Base-by-base conservation (phyloP, 75 land plant genomes). In the Chamaecyparis obtusa region DNA sequence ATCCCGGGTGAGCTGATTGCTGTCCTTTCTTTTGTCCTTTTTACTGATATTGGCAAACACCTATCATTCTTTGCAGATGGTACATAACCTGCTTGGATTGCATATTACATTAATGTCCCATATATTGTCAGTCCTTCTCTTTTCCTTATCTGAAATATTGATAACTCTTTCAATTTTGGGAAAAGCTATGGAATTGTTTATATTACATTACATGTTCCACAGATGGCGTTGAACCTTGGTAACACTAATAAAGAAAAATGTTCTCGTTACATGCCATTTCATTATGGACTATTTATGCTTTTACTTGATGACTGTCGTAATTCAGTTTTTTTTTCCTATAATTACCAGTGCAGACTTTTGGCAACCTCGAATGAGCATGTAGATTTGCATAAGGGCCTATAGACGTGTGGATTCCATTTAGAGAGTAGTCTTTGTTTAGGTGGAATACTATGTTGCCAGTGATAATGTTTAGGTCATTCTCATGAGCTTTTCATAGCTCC, bases 1-100 rank as follows among this genome's bases (percentile, higher is more conserved):
- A 98, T 86, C 99, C 99, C 30, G 99, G 99, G 95, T 96, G 39
- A 81, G 90, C 83, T 36, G 24, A 46, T 48, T 30, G 14, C 81
- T 44, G 74, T 67, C 9, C 85, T 9, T 72, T 24, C 10, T 60
- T 24, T 74, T 74, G 33, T 33, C 35, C 0, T 13, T 72, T 32
- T 72, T 32, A 30, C 35, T 6, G 7, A 32, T 9, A 19, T 72
- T 32, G 3, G 76, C 35, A 74, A 74, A 30, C 15, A 33, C 16
- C 36, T 33, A 3, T 33, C 11, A 74, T 2, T 74, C 33, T 74
- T 8, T 71, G 6, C 64, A 57, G 16, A 51, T 51, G 55, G 16
- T 14, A 51, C 13, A 14, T 14, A 51, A 51, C 15, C 55, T 51
- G 16, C 55, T 51, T 51, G 55, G 55, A 51, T 51, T 51, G 13